Conservation (phyloP, 2,329 filamentous ascomycete species). For the Aspergillus carbonarius region DNA sequence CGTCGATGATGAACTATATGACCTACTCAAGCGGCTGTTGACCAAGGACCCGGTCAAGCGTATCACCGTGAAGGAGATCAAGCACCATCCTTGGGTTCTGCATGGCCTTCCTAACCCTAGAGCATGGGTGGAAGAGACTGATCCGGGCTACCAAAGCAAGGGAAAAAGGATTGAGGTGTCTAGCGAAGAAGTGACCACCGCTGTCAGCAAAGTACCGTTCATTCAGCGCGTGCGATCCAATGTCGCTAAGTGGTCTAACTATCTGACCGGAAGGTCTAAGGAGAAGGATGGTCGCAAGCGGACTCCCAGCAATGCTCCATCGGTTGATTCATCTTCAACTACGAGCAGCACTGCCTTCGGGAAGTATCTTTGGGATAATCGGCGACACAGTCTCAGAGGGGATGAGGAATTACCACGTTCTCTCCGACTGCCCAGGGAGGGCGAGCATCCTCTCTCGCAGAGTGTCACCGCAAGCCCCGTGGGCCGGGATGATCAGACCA, state of each 20-base stretch:
- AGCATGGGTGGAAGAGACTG: constrained; percentile 90
- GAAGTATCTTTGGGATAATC: constrained; percentile 49
- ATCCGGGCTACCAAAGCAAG: constrained; percentile 73
- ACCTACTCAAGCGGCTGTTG: constrained; percentile 76
- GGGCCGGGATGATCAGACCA: constrained; percentile 29
- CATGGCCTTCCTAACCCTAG: constrained; percentile 71
- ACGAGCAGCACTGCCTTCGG: constrained; percentile 57
- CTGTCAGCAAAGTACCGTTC: constrained; percentile 85
- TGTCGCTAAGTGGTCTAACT: constrained; percentile 65
- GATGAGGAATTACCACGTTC: constrained; percentile 57
- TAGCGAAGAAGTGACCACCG: constrained; percentile 81
- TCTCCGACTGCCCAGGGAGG: constrained; percentile 50
- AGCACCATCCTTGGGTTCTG: constrained; percentile 89
- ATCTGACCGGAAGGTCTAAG: constrained; percentile 48
- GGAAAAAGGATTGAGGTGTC: constrained; percentile 90
- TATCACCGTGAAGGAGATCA: constrained; percentile 87
- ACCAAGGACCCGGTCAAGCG: constrained; percentile 86
- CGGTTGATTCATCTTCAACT: constrained; percentile 55
- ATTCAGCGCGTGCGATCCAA: constrained; percentile 80
- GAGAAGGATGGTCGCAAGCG: constrained; percentile 48
- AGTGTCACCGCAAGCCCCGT: constrained; percentile 71
- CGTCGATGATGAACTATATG: constrained; percentile 74
- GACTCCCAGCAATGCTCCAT: constrained; percentile 55
- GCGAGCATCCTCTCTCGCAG: constrained; percentile 72
- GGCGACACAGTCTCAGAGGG: constrained; percentile 56